Evolutionary conservation across 2,329 filamentous ascomycete species (phyloP).

Genomic region (Cercospora canescens): DNA sequence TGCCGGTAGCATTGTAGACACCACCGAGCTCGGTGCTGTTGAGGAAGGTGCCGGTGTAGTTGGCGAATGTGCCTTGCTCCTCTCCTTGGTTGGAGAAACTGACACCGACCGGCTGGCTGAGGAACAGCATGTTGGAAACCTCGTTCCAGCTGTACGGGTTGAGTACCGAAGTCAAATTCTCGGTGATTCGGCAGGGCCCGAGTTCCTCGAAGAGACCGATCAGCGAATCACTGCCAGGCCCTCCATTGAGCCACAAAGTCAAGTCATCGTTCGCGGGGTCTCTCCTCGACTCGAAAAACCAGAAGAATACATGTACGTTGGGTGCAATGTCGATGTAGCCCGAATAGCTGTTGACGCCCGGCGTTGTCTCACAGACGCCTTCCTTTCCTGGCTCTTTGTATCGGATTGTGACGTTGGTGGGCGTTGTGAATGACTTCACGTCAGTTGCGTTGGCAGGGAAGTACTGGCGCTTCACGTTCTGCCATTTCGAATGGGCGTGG

Average conservation of each 20-base stretch:
- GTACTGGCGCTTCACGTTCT: slow-evolving; percentile 24
- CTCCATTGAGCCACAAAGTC: slow-evolving; percentile 62
- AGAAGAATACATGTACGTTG: slow-evolving; percentile 60
- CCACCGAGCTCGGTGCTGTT: slow-evolving; percentile 40
- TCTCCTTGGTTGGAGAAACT: slow-evolving; percentile 54
- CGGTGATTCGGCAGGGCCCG: slow-evolving; percentile 46
- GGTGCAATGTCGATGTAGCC: slow-evolving; percentile 37
- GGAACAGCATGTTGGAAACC: slow-evolving; percentile 67
- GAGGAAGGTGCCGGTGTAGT: slow-evolving; percentile 47
- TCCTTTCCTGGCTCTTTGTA: slow-evolving; percentile 39
- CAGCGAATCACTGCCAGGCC: slow-evolving; percentile 58
- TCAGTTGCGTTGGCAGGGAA: slow-evolving; percentile 43
- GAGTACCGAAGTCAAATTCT: slow-evolving; percentile 49
- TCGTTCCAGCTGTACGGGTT: slow-evolving; percentile 67
- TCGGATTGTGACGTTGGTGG: slow-evolving; percentile 34
- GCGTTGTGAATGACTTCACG: slow-evolving; percentile 46
- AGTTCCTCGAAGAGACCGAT: slow-evolving; percentile 58
- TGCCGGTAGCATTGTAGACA: slow-evolving; percentile 36
- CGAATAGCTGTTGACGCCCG: slow-evolving; percentile 51
- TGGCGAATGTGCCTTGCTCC: slow-evolving; percentile 21
- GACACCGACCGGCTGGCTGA: slow-evolving; percentile 66
- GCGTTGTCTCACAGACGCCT: slow-evolving; percentile 50
- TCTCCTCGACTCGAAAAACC: slow-evolving; percentile 62
- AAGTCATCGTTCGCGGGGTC: slow-evolving; percentile 56
- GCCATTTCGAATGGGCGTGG: slow-evolving; percentile 1